These are phyloP conservation scores for Pyrenophora seminiperda DNA, from an alignment of 2,329 filamentous ascomycete species.

Conservation along the genomic window DNA sequence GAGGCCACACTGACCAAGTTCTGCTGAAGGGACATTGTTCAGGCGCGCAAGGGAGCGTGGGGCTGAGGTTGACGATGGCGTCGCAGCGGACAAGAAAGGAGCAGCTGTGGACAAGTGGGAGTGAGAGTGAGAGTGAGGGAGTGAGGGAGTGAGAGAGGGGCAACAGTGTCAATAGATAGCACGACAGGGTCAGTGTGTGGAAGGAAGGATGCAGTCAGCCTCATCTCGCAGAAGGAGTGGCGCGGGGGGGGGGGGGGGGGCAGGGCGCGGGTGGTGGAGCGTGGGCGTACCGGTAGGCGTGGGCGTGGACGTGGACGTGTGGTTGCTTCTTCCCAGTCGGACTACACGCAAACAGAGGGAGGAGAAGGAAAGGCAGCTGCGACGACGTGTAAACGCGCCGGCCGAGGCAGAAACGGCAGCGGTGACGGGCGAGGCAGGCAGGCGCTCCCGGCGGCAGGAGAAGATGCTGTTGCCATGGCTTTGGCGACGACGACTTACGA, in stretches of 20 bases:
- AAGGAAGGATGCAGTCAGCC: constrained; percentile 2
- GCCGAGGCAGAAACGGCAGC: constrained; percentile 23
- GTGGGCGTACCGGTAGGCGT: too few species aligned
- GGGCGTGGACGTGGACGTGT: constrained; percentile 17
- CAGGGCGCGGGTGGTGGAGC: too few species aligned
- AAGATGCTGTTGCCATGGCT: constrained; percentile 8
- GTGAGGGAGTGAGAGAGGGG: not conserved
- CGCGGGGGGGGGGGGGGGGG: too few species aligned
- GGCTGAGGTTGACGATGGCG: not conserved
- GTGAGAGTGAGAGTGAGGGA: not conserved
- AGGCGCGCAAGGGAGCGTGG: constrained; percentile 16
- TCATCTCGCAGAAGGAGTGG: constrained; percentile 16
- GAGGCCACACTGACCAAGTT: constrained; percentile 17
- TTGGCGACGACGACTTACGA: not conserved
- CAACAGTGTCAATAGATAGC: not conserved
- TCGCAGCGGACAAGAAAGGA: too few species aligned
- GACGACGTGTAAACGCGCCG: constrained; percentile 1
- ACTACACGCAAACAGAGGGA: constrained; percentile 26
- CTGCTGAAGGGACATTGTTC: constrained; percentile 18
- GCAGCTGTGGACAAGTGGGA: not conserved
- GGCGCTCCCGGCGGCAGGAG: constrained; percentile 8
- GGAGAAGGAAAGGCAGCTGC: constrained; percentile 11
- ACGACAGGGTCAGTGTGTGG: not conserved
- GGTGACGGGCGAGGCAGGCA: constrained; percentile 21
- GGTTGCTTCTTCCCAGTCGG: constrained; percentile 18